Evolutionary conservation across 2,329 filamentous ascomycete genomes (phyloP).

Genomic region (Neofusicoccum sp.): DNA sequence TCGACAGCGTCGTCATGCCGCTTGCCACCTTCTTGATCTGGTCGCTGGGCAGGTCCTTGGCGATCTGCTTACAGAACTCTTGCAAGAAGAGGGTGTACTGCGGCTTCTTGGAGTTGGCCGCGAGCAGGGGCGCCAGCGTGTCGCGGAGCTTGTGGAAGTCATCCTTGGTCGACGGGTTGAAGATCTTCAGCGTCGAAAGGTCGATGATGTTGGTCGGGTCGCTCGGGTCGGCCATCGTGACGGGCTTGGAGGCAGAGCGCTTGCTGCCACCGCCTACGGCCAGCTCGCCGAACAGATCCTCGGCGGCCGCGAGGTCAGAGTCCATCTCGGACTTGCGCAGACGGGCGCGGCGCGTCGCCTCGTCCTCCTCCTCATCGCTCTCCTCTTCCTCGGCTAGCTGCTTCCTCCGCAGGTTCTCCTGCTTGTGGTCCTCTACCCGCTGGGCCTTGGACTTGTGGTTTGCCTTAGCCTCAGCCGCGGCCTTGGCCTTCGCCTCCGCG

Average conservation of each 20-base stretch:
- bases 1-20: slow-evolving; percentile 82
- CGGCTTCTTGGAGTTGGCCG: slow-evolving; percentile 77
- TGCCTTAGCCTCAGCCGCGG: slow-evolving; percentile 82
- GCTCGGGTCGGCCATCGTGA: slow-evolving; percentile 69
- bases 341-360: slow-evolving; percentile 72
- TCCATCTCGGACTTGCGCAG: slow-evolving; percentile 82
- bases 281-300: slow-evolving; percentile 83
- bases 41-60: slow-evolving; percentile 83
- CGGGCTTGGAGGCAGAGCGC: slow-evolving; percentile 65
- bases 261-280: slow-evolving; percentile 71
- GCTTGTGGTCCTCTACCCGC: slow-evolving; percentile 78
- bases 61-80: slow-evolving; percentile 85
- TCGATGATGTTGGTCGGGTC: slow-evolving; percentile 82
- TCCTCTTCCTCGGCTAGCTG: slow-evolving; percentile 59
- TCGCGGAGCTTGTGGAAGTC: slow-evolving; percentile 82
- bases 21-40: slow-evolving; percentile 97
- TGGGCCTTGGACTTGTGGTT: slow-evolving; percentile 88
- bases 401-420: slow-evolving; percentile 59
- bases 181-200: slow-evolving; percentile 76
- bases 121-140: slow-evolving; percentile 77
- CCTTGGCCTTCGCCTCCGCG: slow-evolving; percentile 83
- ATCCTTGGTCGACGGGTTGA: slow-evolving; percentile 84
- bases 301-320: slow-evolving; percentile 83
- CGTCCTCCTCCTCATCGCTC: slow-evolving; percentile 68
- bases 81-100: slow-evolving; percentile 89